Evolutionary conservation across 352 stramenopile genomes (phyloP).

Genomic region (Globisporangium nagaii): DNA sequence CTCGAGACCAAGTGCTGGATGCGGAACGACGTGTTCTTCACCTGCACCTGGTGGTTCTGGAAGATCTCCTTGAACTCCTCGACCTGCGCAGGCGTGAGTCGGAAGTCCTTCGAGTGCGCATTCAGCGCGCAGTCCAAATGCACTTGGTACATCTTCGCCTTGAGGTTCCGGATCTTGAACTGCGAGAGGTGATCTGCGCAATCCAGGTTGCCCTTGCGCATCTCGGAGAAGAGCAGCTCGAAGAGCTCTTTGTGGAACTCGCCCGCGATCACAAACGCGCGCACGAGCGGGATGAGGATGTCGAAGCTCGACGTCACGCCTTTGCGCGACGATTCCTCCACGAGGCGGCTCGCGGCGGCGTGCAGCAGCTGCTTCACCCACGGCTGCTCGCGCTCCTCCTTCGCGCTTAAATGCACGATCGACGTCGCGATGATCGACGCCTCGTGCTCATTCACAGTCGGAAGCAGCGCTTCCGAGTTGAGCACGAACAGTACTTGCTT

Average conservation of each 20-base stretch:
- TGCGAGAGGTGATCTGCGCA: conserved; percentile 17
- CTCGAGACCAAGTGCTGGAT: conserved; percentile 49
- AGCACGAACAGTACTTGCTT: conserved; percentile 37
- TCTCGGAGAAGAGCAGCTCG: conserved; percentile 29
- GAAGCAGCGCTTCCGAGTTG: conserved; percentile 14
- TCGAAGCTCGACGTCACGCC: conserved; percentile 15
- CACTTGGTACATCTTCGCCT: conserved; percentile 57
- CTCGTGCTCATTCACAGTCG: conserved; percentile 31
- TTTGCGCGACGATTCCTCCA: conserved; percentile 22
- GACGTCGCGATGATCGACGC: conserved; percentile 43
- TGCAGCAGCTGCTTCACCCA: conserved; percentile 49
- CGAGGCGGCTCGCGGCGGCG: conserved; percentile 24
- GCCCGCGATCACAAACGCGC: conserved; percentile 42
- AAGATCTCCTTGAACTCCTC: conserved; percentile 43
- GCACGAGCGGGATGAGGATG: conserved; percentile 37
- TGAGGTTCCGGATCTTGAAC: conserved; percentile 31
- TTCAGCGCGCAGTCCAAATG: conserved; percentile 52
- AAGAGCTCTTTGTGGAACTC: conserved; percentile 56
- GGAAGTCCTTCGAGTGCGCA: conserved; percentile 23
- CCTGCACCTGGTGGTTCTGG: conserved; percentile 34
- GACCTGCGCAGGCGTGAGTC: conserved; percentile 20
- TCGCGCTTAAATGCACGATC: conserved; percentile 41
- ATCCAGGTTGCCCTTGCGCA: conserved; percentile 37
- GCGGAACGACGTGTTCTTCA: conserved; percentile 54
- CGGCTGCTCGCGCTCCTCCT: conserved; percentile 37